Conservation (phyloP, 805 yeast genomes). For the Ogataea saltuana region DNA sequence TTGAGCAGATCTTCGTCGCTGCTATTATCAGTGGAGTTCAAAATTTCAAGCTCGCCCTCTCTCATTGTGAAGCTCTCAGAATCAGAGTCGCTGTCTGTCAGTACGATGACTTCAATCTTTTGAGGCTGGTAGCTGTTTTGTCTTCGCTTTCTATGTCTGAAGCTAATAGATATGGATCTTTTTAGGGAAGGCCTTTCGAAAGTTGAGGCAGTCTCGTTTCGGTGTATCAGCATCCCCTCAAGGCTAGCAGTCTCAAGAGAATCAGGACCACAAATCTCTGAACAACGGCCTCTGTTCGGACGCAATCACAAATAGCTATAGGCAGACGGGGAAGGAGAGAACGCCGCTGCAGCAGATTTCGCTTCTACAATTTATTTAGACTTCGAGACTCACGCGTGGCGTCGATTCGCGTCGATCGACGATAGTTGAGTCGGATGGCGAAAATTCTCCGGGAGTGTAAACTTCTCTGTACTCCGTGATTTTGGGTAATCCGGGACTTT, state of each 20-base stretch:
- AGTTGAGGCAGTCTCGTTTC: too few relatives aligned
- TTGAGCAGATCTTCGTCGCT: conserved; percentile 10
- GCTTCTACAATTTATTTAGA: neutral
- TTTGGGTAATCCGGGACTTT: too few relatives aligned
- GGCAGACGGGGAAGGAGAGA: neutral
- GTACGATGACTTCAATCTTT: neutral
- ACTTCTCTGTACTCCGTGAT: too few relatives aligned
- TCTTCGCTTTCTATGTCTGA: neutral
- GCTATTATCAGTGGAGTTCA: conserved; percentile 7
- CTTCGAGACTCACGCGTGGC: neutral
- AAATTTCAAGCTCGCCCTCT: conserved; percentile 4
- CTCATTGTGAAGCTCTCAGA: neutral
- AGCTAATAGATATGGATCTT: neutral
- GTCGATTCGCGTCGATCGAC: neutral
- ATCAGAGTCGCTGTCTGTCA: neutral
- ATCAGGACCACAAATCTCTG: too few relatives aligned
- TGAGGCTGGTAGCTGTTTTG: neutral
- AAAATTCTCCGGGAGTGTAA: too few relatives aligned
- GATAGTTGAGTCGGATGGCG: too few relatives aligned
- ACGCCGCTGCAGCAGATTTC: neutral
- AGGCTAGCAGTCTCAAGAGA: too few relatives aligned
- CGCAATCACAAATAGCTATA: too few relatives aligned
- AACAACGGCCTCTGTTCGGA: too few relatives aligned
- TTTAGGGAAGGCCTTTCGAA: too few relatives aligned
- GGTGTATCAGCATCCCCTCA: too few relatives aligned